phyloP scores from a whole-genome alignment of 1,284 basidiomycete species.

The Porodaedalea pini region DNA sequence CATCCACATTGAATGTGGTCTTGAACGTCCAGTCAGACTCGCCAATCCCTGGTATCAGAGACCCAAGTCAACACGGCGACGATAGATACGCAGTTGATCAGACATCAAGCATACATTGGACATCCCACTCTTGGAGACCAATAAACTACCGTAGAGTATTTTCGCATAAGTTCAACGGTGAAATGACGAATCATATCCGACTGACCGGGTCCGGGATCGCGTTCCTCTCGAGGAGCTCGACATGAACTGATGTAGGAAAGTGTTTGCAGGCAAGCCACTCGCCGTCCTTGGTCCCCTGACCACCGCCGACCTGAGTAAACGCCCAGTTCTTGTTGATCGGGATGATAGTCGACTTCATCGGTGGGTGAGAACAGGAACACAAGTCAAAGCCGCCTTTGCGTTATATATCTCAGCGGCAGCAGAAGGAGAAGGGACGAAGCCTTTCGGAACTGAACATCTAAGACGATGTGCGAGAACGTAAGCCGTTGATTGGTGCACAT shows the following conservation, averaged over 20 bases:
- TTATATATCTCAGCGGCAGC: neutral
- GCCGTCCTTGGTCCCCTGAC: constrained; percentile 50
- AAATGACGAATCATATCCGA: constrained; percentile 1
- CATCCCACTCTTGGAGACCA: constrained; percentile 80
- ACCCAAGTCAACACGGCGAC: neutral
- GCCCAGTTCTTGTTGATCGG: constrained; percentile 48
- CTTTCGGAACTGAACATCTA: no score
- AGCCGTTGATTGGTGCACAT: no score
- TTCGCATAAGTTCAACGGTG: neutral
- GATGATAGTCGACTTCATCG: constrained; percentile 17
- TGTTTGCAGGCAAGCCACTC: constrained; percentile 63
- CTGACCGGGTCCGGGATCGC: constrained; percentile 79
- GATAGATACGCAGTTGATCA: constrained; percentile 13
- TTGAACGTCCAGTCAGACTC: constrained; percentile 86
- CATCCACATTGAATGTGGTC: constrained; percentile 54
- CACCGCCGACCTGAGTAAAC: constrained; percentile 66
- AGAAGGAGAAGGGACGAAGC: neutral
- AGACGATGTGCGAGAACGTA: no score
- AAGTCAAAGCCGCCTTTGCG: no score
- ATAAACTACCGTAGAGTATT: constrained; percentile 46
- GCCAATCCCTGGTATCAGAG: constrained; percentile 65
- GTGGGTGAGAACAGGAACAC: neutral
- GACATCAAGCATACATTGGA: constrained; percentile 63
- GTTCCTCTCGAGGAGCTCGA: constrained; percentile 69
- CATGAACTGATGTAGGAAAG: constrained; percentile 82